These are phyloP conservation scores for Sicyos baderoa DNA, from an alignment of 306 rosid genomes.

Conservation along the genomic window DNA sequence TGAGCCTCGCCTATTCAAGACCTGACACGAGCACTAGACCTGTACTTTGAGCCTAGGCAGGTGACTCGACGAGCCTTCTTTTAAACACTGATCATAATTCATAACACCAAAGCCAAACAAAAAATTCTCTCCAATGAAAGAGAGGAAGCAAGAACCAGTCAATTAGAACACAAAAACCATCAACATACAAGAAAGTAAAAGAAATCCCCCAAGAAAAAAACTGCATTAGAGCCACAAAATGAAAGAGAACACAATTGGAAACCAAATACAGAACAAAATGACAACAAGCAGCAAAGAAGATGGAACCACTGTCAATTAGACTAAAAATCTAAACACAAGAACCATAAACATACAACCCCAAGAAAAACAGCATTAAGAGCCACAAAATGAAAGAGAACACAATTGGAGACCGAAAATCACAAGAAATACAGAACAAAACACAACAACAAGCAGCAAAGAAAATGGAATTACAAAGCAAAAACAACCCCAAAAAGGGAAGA, in stretches of 20 bases:
- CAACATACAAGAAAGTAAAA: not conserved
- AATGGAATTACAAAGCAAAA: not conserved
- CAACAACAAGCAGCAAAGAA: not conserved
- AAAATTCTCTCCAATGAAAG: not conserved
- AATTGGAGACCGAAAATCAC: not conserved
- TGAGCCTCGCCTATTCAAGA: too few species aligned
- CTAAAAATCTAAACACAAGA: conserved; percentile 23
- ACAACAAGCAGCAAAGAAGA: not conserved
- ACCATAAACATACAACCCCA: not conserved
- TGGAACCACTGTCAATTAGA: not conserved
- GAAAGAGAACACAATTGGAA: not conserved
- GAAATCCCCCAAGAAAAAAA: conserved; percentile 11
- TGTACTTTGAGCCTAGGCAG: too few species aligned
- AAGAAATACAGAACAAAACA: not conserved
- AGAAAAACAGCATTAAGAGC: not conserved
- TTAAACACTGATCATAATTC: not conserved
- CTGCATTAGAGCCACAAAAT: not conserved
- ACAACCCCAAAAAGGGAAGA: not conserved
- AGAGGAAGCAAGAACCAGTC: conserved; percentile 3
- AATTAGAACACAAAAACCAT: not conserved
- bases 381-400: not conserved
- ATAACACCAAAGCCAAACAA: conserved; percentile 10
- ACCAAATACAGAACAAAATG: not conserved
- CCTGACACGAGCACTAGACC: too few species aligned
- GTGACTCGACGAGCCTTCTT: too few species aligned